Evolutionary conservation across 176 grass and related monocot species (phyloP).

Genomic region (Dendrocalamus sinicus): DNA sequence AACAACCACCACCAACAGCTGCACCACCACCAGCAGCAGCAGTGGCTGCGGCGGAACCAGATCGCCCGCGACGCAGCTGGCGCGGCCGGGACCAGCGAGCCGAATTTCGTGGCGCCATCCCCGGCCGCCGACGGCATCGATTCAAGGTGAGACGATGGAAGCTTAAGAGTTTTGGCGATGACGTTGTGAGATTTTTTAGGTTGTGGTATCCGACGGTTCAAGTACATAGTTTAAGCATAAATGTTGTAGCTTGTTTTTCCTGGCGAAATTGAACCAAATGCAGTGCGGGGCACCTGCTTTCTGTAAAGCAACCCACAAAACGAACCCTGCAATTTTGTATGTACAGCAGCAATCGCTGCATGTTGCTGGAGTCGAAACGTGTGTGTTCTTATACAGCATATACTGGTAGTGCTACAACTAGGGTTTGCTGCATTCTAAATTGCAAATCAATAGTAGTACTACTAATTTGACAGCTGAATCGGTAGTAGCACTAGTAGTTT

Average conservation of each 20-base stretch:
- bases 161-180: constrained; percentile 12
- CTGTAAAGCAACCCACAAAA: not conserved
- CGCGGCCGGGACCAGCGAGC: constrained; percentile 39
- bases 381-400: not conserved
- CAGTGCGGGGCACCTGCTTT: not conserved
- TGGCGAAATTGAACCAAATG: constrained; percentile 30
- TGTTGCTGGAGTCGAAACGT: not conserved
- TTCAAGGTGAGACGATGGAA: constrained; percentile 58
- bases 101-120: constrained; percentile 48
- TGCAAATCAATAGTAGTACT: not conserved
- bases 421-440: constrained; percentile 19
- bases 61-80: constrained; percentile 49
- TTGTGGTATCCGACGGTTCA: constrained; percentile 12
- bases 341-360: not conserved
- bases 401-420: not conserved
- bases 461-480: not conserved
- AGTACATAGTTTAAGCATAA: constrained; percentile 7
- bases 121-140: constrained; percentile 37
- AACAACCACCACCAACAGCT: constrained; percentile 32
- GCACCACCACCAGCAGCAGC: constrained; percentile 60
- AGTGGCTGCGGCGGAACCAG: constrained; percentile 79
- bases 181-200: not conserved
- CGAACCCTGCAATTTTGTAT: not conserved
- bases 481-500: not conserved
- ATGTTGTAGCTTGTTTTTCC: not conserved